Percentiles rank a stretch among this genome's conserved stretches.
These are phyloP conservation scores for Neodidymelliopsis sp. DNA, from an alignment of 2,329 filamentous ascomycete genomes.

Conservation along the genomic window DNA sequence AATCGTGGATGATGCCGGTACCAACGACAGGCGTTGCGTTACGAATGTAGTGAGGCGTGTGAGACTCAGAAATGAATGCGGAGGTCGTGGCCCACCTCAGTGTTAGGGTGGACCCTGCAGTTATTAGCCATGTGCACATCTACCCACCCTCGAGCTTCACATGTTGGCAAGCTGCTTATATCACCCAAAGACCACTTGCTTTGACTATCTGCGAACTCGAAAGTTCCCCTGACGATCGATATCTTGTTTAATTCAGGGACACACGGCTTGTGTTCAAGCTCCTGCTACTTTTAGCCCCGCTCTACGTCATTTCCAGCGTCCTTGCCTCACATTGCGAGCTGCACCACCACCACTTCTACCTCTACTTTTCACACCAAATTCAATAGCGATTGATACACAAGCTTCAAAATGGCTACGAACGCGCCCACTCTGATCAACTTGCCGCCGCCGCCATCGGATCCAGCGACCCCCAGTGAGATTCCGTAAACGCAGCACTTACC, in stretches of 20 bases:
- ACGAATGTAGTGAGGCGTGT: too few species aligned
- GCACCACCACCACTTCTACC: neutral
- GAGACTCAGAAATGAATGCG: too few species aligned
- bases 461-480: constrained; percentile 86
- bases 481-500: constrained; percentile 66
- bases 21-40: too few species aligned
- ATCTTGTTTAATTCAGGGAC: neutral
- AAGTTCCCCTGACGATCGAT: constrained; percentile 13
- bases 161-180: too few species aligned
- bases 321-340: constrained; percentile 12
- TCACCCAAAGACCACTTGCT: too few species aligned
- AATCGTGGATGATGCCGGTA: too few species aligned
- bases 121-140: too few species aligned
- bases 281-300: constrained; percentile 10
- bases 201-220: too few species aligned
- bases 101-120: too few species aligned
- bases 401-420: constrained; percentile 40
- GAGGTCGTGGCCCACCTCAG: too few species aligned
- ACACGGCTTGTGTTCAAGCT: constrained; percentile 11
- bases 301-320: constrained; percentile 15
- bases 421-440: constrained; percentile 81
- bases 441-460: constrained; percentile 80
- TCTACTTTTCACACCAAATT: neutral
- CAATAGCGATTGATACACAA: neutral
- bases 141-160: too few species aligned